Evolutionary conservation across 345 rosid genomes (phyloP).

Genomic region (Cochlearia excelsa): DNA sequence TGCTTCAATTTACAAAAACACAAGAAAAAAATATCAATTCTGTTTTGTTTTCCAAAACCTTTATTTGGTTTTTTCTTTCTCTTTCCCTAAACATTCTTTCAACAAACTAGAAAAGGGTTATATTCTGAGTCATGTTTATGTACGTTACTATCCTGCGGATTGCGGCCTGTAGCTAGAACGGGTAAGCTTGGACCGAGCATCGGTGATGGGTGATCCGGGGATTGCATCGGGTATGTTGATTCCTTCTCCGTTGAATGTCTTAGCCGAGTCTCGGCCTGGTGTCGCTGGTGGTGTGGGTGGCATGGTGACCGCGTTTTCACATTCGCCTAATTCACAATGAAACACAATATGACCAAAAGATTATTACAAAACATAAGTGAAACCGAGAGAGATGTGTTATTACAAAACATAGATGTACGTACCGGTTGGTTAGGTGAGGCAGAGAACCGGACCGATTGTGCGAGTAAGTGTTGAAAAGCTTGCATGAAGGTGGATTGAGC

Average conservation of each 20-base stretch:
- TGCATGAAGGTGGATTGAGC: conserved; percentile 59
- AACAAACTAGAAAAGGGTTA: neutral
- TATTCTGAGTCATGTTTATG: conserved; percentile 22
- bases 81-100: conserved; percentile 2
- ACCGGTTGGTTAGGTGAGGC: conserved; percentile 39
- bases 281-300: conserved; percentile 22
- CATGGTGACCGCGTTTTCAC: conserved; percentile 20
- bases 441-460: conserved; percentile 51
- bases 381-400: neutral
- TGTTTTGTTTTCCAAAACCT: conserved; percentile 24
- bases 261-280: conserved; percentile 34
- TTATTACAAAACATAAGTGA: too few relatives aligned
- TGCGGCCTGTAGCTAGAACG: conserved; percentile 39
- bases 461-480: conserved; percentile 46
- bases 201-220: conserved; percentile 34
- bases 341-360: neutral
- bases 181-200: conserved; percentile 48
- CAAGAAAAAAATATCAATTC: neutral
- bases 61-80: conserved; percentile 10
- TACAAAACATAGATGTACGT: neutral
- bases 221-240: conserved; percentile 22
- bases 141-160: conserved; percentile 29
- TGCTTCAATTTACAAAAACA: conserved; percentile 35
- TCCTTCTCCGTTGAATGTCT: conserved; percentile 24
- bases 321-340: conserved; percentile 2